Evolutionary conservation across 2,329 filamentous ascomycete genomes (phyloP).

Genomic region (Clonostachys solani): DNA sequence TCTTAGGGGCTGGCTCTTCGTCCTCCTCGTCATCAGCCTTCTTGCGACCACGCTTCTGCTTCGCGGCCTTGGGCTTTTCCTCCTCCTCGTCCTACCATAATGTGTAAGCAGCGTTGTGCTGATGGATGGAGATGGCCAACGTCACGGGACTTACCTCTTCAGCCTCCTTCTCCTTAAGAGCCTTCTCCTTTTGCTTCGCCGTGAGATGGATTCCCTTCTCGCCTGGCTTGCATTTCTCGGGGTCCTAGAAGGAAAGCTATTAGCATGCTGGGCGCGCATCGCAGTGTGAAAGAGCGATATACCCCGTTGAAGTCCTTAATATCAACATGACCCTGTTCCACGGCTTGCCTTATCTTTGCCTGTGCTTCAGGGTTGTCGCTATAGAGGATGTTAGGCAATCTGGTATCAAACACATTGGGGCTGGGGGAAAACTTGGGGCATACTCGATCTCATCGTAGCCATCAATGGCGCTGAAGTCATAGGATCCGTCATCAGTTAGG

Average conservation of each 20-base stretch:
- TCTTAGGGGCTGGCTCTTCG: background rate
- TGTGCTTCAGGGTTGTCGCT: slow-evolving; percentile 56
- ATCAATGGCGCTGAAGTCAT: slow-evolving; percentile 66
- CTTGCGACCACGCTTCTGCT: slow-evolving; percentile 6
- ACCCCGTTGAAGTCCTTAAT: slow-evolving; percentile 87
- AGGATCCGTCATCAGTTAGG: slow-evolving; percentile 36
- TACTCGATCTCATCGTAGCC: slow-evolving; percentile 72
- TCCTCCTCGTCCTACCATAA: slow-evolving; percentile 23
- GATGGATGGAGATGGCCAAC: slow-evolving; percentile 5
- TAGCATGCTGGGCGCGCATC: background rate
- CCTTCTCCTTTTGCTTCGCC: slow-evolving; percentile 26
- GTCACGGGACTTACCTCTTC: slow-evolving; percentile 9
- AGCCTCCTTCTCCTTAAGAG: slow-evolving; percentile 18
- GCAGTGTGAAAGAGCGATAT: slow-evolving; percentile 28
- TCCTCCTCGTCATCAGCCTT: background rate
- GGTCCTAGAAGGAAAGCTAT: slow-evolving; percentile 48
- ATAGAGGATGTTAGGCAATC: background rate
- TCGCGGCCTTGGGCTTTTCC: slow-evolving; percentile 27
- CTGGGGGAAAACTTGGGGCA: background rate
- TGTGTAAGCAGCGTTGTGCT: slow-evolving; percentile 17
- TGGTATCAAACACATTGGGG: background rate
- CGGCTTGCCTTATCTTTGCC: slow-evolving; percentile 67
- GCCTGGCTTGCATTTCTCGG: slow-evolving; percentile 68
- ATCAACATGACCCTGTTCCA: slow-evolving; percentile 76
- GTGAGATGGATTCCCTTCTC: slow-evolving; percentile 56